Base-by-base conservation (phyloP, 352 stramenopile species). In the Thalassiosira allenii region DNA sequence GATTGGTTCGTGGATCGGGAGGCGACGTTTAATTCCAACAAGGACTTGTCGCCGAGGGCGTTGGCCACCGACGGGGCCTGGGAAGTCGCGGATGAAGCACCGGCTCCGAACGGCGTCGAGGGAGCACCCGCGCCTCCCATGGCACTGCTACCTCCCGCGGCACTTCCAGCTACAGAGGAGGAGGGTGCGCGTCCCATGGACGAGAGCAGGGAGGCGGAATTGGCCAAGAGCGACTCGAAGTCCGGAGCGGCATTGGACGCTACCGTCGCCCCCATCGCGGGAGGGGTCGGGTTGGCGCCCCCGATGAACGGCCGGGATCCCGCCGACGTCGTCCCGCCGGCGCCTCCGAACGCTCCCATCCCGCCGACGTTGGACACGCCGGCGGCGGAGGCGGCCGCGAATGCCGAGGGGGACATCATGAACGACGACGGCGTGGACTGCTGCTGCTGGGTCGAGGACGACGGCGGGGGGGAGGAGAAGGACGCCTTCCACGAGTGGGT, bases 161-260 rank as follows among this genome's bases (percentile, higher is more conserved):
- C 11, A 14, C 34, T 6, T 23, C 12, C 17, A 14, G 29, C 58
- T 14, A n/a, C 57, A 3, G 29, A 20, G n/a, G 49, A 41, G 29
- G 14, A 30, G 37, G 37, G 37, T 9, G 37, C 9, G 27, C 69
- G 69, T n/a, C 56, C 51, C 41, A 78, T 44, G 0, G 56, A 72
- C 20, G 66, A 72, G 4, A 83, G 34, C 2, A 79, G 32, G 2
- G 66, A 67, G 14, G 67, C 44, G 1, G 75, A 84, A 27, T 59
- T 59, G 17, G 59, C 61, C 32, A 84, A 57, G 12, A 84, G 68
- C 33, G 75, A 80, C 33, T 71, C 70, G 41, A 84, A 84, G 54
- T 84, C 75, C 4, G 61, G 25, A 0, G 47, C 29, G 0, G 57
- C 30, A 32, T 32, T 14, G 11, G 49, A 2, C 29, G 20, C 47